Conservation (phyloP, 306 rosid genomes). For the Cucurbita moschata region DNA sequence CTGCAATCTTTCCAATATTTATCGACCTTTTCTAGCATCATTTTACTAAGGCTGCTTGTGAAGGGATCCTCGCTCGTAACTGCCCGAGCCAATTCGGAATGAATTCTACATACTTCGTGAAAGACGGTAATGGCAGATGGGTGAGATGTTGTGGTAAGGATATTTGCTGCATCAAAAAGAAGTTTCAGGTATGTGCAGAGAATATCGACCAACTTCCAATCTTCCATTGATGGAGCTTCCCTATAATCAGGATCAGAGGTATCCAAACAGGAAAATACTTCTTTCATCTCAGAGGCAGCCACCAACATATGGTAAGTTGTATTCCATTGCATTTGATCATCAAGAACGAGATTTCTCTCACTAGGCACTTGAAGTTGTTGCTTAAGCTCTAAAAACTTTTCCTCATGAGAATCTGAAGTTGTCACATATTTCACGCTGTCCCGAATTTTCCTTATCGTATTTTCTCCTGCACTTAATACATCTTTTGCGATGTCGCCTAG, state of each 20-base stretch:
- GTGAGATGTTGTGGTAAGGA: slow-evolving; percentile 43
- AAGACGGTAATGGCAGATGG: slow-evolving; percentile 64
- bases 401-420: slow-evolving; percentile 76
- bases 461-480: slow-evolving; percentile 36
- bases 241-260: slow-evolving; percentile 75
- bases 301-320: slow-evolving; percentile 86
- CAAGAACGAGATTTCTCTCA: slow-evolving; percentile 54
- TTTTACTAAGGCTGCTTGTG: slow-evolving; percentile 29
- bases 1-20: slow-evolving; percentile 75
- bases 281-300: slow-evolving; percentile 66
- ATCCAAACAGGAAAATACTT: slow-evolving; percentile 77
- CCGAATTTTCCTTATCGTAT: slow-evolving; percentile 44
- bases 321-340: slow-evolving; percentile 73
- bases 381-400: slow-evolving; percentile 63
- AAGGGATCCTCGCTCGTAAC: slow-evolving; percentile 50
- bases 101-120: slow-evolving; percentile 89
- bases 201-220: slow-evolving; percentile 72
- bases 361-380: slow-evolving; percentile 84
- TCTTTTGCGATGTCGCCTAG: slow-evolving; percentile 57
- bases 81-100: slow-evolving; percentile 51
- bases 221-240: slow-evolving; percentile 60
- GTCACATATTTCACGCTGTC: slow-evolving; percentile 78
- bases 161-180: slow-evolving; percentile 54
- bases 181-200: slow-evolving; percentile 61
- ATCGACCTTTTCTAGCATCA: slow-evolving; percentile 50